Evolutionary conservation across 2,329 filamentous ascomycete species (phyloP), one percentile per base, ranked within the genome.

Genomic region (Cladosporium halotolerans): DNA sequence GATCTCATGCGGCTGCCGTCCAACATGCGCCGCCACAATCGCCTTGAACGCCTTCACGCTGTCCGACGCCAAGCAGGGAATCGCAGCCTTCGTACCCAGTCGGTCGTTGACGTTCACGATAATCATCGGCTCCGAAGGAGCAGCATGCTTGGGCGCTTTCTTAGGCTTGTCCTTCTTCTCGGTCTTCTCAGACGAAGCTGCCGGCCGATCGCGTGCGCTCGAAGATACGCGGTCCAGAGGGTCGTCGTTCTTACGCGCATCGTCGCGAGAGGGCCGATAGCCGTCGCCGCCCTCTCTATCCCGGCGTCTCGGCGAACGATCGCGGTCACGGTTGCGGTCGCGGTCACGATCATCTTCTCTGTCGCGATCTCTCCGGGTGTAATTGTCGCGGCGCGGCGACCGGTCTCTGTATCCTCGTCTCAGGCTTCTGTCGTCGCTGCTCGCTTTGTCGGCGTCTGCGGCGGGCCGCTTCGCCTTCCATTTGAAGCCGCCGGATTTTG

Each of bases 41-140:
- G 90, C 85, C 73, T 96, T 96, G 74, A 96, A 89, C 56, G 91
- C 79, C 59, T 85, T 85, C 60, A 96, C 85, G 7, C 84, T 85
- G 72, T 97, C 92, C 3, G 83, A 86, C 0, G 88, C 84, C 54
- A 96, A 76, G 68, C 91, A 96, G 0, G 92, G 92, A 58, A 97
- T 93, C 49, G 88, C 86, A 13, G 91, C 89, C 66, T 96, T 96
- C n/a, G 92, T 96, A 10, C 92, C 92, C 34, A 97, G 76, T n/a
- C 92, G 82, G 71, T 97, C 92, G 69, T 97, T 97, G 66, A 97
- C 84, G 64, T 92, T 83, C 14, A 97, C 91, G 48, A 95, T 82
- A 61, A 97, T 96, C 86, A 96, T 95, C 53, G 89, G 85, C 66
- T 95, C 86, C 38, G 67, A 70, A 57, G 69, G 65, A 8, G 73